Evolutionary conservation across 331 rosid species (phyloP).

Genomic region (Rhamnella rubrinervis): DNA sequence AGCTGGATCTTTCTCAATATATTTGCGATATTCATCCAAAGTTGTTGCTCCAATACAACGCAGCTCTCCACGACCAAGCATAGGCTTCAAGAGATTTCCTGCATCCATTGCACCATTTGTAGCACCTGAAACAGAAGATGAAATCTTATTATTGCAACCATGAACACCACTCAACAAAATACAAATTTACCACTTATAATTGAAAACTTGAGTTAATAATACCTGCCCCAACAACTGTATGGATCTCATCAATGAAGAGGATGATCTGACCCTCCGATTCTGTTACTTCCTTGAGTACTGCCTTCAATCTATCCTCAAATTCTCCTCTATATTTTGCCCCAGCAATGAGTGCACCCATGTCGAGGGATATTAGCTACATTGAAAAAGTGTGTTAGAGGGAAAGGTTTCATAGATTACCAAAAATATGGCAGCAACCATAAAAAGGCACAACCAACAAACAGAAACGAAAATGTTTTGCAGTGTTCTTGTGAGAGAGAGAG

Average conservation of each 20-base stretch:
- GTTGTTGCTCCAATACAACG: constrained; percentile 98
- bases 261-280: constrained; percentile 97
- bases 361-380: constrained; percentile 92
- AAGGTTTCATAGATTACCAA: background rate
- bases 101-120: constrained; percentile 99
- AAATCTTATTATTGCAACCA: constrained; percentile 11
- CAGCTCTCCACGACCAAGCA: constrained; percentile 99
- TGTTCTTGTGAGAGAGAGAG: background rate
- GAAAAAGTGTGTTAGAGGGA: constrained; percentile 6
- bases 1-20: constrained; percentile 97
- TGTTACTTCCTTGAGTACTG: constrained; percentile 97
- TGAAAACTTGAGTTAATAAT: constrained; percentile 2
- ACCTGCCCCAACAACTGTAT: constrained; percentile 99
- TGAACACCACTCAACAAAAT: background rate
- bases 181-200: background rate
- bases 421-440: background rate
- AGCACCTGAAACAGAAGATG: constrained; percentile 63
- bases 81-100: constrained; percentile 97
- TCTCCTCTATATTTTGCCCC: constrained; percentile 99
- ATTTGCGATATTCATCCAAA: constrained; percentile 87
- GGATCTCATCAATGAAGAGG: constrained; percentile 95
- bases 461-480: background rate
- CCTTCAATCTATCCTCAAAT: constrained; percentile 98
- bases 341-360: constrained; percentile 98
- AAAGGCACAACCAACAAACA: background rate